A percentile compares a stretch with the other conserved stretches of the same genome.
These are phyloP conservation scores for Alternaria gaisen DNA, from an alignment of 2,329 filamentous ascomycete genomes.

Conservation along the genomic window DNA sequence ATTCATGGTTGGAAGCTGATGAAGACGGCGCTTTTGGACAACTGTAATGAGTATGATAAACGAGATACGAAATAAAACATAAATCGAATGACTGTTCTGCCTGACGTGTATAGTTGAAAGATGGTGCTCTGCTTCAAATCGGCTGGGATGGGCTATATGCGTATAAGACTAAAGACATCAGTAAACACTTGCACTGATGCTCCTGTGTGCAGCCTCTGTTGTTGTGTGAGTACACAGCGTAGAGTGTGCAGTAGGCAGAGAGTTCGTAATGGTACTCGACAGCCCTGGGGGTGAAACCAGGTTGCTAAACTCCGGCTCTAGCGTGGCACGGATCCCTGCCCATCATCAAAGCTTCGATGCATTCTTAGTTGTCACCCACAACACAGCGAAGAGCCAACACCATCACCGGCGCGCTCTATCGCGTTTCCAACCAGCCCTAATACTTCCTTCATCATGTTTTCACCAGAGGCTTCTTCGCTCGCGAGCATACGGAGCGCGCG, in stretches of 20 bases:
- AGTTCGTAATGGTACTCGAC: neutral
- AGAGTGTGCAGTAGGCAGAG: neutral
- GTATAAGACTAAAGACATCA: neutral
- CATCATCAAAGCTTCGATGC: constrained; percentile 25
- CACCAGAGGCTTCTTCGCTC: constrained; percentile 45
- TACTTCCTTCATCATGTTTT: constrained; percentile 47
- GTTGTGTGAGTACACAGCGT: neutral
- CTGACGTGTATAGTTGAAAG: neutral
- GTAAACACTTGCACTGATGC: neutral
- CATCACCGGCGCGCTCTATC: constrained; percentile 41
- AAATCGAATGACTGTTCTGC: neutral
- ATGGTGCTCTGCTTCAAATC: neutral
- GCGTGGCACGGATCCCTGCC: constrained; percentile 11
- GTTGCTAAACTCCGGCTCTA: neutral
- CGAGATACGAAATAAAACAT: constrained; percentile 16
- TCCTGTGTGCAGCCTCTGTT: neutral
- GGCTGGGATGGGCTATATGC: neutral
- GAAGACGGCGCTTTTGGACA: constrained; percentile 16
- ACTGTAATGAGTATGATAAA: constrained; percentile 33
- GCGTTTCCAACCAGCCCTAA: constrained; percentile 30
- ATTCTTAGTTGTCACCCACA: constrained; percentile 28
- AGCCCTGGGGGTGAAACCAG: neutral
- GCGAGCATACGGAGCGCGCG: constrained; percentile 50
- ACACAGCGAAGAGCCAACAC: constrained; percentile 28
- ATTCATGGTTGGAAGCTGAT: constrained; percentile 19